Percentiles rank a stretch among this genome's conserved stretches.
phyloP scores from a whole-genome alignment of 2,329 filamentous ascomycete genomes.

The Dothideomycetes sp. region DNA sequence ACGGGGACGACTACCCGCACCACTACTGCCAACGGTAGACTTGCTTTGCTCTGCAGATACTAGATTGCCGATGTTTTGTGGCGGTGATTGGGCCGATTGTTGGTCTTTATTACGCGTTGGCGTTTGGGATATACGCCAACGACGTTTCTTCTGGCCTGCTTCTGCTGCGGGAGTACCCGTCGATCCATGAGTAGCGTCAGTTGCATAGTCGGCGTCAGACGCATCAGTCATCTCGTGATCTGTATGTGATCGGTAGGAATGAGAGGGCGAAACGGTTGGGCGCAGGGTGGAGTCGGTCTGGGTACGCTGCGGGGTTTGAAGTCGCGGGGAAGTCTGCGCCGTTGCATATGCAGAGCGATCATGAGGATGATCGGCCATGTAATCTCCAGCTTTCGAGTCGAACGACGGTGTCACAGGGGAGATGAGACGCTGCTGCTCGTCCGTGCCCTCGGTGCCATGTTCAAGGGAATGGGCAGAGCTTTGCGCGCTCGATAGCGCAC shows the following conservation, averaged over 20 bases:
- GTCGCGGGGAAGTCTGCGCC: slow-evolving; percentile 13
- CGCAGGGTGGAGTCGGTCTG: slow-evolving; percentile 47
- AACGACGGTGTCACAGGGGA: slow-evolving; percentile 15
- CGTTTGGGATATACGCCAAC: slow-evolving; percentile 55
- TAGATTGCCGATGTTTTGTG: slow-evolving; percentile 4
- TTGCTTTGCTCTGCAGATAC: slow-evolving; percentile 10
- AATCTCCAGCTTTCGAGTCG: slow-evolving; percentile 14
- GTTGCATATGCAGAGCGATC: slow-evolving; percentile 33
- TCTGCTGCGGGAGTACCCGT: slow-evolving; percentile 24
- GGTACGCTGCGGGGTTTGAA: slow-evolving; percentile 65
- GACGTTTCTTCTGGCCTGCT: slow-evolving; percentile 59
- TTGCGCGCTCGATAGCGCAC: slow-evolving; percentile 75
- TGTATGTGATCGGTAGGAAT: slow-evolving; percentile 62
- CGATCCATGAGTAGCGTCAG: slow-evolving; percentile 34
- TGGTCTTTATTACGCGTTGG: slow-evolving; percentile 18
- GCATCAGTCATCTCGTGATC: slow-evolving; percentile 67
- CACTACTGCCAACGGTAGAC: slow-evolving; percentile 9
- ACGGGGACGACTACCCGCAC: background rate
- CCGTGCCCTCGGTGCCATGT: slow-evolving; percentile 18
- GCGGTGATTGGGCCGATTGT: background rate
- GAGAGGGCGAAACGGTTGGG: slow-evolving; percentile 60
- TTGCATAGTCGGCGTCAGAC: slow-evolving; percentile 60
- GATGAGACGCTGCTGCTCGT: slow-evolving; percentile 18
- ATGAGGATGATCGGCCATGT: slow-evolving; percentile 13
- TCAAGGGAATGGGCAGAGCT: slow-evolving; percentile 66